Evolutionary conservation across 1,139 yeast species (phyloP).

Genomic region (Taphrina wiesneri): DNA sequence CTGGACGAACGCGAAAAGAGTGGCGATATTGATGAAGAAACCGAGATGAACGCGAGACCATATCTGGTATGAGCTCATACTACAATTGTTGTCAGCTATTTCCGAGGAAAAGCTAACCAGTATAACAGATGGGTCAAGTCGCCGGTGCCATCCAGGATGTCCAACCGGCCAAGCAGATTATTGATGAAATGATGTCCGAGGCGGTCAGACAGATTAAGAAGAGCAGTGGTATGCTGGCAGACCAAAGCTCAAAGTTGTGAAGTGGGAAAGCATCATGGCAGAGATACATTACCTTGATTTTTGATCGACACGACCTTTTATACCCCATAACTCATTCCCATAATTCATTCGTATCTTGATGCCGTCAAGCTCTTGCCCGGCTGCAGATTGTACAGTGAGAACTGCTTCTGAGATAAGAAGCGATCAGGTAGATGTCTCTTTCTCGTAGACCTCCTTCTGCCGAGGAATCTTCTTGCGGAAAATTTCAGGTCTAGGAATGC

Average conservation of each 20-base stretch:
- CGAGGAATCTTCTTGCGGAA: conserved; percentile 16
- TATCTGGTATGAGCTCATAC: conserved; percentile 38
- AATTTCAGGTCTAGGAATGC: conserved; percentile 30
- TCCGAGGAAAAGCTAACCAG: neutral
- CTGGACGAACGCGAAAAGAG: conserved; percentile 40
- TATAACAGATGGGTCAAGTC: conserved; percentile 42
- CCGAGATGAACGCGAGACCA: conserved; percentile 37
- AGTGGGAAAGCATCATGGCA: neutral
- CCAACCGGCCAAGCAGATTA: conserved; percentile 42
- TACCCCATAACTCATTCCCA: too few relatives aligned
- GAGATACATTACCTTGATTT: neutral
- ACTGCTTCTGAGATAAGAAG: neutral
- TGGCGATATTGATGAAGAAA: conserved; percentile 37
- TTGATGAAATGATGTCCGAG: conserved; percentile 42
- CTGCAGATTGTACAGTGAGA: neutral
- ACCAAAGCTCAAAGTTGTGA: neutral
- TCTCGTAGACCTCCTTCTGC: conserved; percentile 18
- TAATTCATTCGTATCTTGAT: too few relatives aligned
- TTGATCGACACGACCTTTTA: neutral
- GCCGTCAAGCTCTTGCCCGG: neutral
- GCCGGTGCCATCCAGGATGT: conserved; percentile 42
- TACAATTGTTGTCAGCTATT: too few relatives aligned
- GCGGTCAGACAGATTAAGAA: conserved; percentile 38
- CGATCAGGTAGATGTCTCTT: conserved; percentile 4
- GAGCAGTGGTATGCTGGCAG: neutral